These are phyloP conservation scores for Ciborinia camelliae DNA, from an alignment of 2,329 filamentous ascomycete species.

Conservation along the genomic window DNA sequence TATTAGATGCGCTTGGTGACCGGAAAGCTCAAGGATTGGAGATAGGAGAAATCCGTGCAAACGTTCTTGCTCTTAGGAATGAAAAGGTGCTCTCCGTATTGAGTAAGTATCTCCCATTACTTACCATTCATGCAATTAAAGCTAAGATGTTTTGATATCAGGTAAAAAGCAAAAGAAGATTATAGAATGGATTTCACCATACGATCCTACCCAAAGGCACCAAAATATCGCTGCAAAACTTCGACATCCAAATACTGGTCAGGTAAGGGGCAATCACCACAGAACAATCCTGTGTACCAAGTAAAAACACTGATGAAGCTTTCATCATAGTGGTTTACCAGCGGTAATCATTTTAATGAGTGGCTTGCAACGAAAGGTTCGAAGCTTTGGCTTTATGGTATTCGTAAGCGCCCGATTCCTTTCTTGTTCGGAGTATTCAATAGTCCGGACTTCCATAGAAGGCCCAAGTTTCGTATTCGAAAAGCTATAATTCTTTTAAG, in stretches of 20 bases:
- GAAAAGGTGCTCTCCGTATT: not conserved
- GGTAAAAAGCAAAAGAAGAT: not conserved
- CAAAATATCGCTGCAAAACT: not conserved
- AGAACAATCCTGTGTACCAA: too few relatives aligned
- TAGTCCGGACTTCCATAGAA: too few relatives aligned
- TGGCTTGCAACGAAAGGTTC: not conserved
- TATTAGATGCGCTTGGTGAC: conserved; percentile 2
- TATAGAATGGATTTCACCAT: not conserved
- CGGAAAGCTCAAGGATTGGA: not conserved
- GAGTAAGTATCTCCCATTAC: not conserved
- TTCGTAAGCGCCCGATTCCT: not conserved
- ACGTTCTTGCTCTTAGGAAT: not conserved
- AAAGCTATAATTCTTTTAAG: too few relatives aligned
- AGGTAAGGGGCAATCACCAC: not conserved
- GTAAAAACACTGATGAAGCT: too few relatives aligned
- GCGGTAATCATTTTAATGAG: not conserved
- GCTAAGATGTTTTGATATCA: not conserved
- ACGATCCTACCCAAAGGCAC: not conserved
- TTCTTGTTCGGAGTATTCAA: too few relatives aligned
- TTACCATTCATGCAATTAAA: too few relatives aligned
- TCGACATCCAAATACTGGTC: not conserved
- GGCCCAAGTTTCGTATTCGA: too few relatives aligned
- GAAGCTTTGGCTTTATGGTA: not conserved
- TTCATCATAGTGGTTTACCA: not conserved
- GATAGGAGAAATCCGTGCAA: not conserved